Percentiles rank a stretch among this genome's conserved stretches.
phyloP scores from a whole-genome alignment of 2,329 filamentous ascomycete genomes.

The Rugonectria rugulosa region DNA sequence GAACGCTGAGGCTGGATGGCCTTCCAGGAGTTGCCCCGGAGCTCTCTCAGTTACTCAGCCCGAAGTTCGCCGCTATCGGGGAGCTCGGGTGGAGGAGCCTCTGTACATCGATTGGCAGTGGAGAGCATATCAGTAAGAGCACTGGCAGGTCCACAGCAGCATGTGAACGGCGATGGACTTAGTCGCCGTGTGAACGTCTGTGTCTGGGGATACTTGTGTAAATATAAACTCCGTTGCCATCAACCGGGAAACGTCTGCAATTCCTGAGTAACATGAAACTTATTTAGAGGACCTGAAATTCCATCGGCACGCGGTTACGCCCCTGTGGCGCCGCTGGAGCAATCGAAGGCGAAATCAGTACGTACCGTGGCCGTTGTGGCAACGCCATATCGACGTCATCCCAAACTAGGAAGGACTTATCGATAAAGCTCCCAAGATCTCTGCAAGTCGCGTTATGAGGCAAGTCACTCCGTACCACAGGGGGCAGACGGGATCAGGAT shows the following conservation, averaged over 20 bases:
- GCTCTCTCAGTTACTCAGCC: neutral
- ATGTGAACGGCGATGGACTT: too few relatives aligned
- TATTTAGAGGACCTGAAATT: too few relatives aligned
- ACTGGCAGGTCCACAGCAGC: neutral
- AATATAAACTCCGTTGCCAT: too few relatives aligned
- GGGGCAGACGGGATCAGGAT: slow-evolving; percentile 30
- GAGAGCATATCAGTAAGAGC: too few relatives aligned
- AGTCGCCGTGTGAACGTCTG: too few relatives aligned
- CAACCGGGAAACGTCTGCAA: too few relatives aligned
- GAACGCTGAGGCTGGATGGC: neutral
- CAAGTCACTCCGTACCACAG: slow-evolving; percentile 1
- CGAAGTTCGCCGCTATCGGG: slow-evolving; percentile 23
- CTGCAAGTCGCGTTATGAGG: slow-evolving; percentile 15
- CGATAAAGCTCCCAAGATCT: slow-evolving; percentile 37
- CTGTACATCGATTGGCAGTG: too few relatives aligned
- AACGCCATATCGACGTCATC: slow-evolving; percentile 37
- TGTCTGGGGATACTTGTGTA: too few relatives aligned
- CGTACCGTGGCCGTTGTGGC: slow-evolving; percentile 36
- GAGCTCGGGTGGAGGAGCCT: neutral
- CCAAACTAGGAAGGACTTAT: slow-evolving; percentile 28
- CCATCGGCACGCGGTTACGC: too few relatives aligned
- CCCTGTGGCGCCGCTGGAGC: too few relatives aligned
- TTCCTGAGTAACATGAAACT: too few relatives aligned
- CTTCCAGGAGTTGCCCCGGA: neutral
- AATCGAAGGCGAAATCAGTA: slow-evolving; percentile 20